These are phyloP conservation scores for Vicia sativa DNA, from an alignment of 306 rosid species.

Conservation along the genomic window DNA sequence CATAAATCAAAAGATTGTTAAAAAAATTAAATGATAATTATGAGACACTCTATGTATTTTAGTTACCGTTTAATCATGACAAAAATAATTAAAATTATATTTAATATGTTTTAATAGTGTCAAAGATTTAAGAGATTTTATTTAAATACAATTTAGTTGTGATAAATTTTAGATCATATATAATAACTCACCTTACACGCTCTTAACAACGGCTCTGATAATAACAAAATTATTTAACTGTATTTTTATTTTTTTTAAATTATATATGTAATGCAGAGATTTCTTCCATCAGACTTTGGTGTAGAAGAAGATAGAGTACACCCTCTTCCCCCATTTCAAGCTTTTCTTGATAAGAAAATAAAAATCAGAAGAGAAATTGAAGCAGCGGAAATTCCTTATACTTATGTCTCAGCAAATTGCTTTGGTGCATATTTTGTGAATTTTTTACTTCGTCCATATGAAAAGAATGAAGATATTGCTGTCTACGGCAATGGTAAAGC, in stretches of 20 bases:
- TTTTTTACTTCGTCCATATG: conserved; percentile 43
- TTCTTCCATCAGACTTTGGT: conserved; percentile 55
- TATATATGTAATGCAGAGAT: conserved; percentile 38
- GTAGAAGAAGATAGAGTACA: conserved; percentile 42
- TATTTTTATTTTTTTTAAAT: too few species aligned
- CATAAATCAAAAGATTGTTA: too few species aligned
- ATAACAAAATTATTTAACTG: not conserved
- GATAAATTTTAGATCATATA: too few species aligned
- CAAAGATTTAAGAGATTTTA: too few species aligned
- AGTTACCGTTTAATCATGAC: too few species aligned
- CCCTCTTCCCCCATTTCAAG: conserved; percentile 48
- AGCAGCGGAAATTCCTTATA: conserved; percentile 46
- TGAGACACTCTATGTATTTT: too few species aligned
- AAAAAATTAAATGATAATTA: too few species aligned
- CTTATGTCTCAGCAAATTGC: conserved; percentile 45
- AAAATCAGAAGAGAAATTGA: conserved; percentile 47
- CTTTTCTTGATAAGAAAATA: conserved; percentile 37
- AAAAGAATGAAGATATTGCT: not conserved
- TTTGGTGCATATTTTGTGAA: conserved; percentile 54
- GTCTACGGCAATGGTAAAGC: conserved; percentile 51
- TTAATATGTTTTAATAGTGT: too few species aligned
- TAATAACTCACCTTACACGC: too few species aligned
- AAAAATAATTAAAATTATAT: too few species aligned
- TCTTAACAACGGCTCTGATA: too few species aligned
- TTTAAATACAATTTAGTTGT: too few species aligned